These are phyloP conservation scores for Arabidopsis lyrata DNA, from an alignment of 441 rosid genomes.

Conservation along the genomic window DNA sequence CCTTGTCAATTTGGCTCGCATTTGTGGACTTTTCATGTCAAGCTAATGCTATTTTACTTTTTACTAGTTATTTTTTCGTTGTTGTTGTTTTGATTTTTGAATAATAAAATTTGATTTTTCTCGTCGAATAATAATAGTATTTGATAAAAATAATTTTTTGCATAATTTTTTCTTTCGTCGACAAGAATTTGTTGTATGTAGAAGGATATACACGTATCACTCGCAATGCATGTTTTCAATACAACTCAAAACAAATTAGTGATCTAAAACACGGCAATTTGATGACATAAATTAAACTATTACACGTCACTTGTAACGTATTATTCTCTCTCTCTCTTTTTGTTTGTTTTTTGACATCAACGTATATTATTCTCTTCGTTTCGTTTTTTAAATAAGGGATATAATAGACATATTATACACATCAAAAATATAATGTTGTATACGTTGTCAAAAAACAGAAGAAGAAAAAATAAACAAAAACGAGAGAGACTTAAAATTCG, in stretches of 20 bases:
- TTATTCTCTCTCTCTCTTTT: too few species aligned
- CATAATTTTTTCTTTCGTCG: not conserved
- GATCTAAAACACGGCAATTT: constrained; percentile 32
- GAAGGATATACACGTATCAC: constrained; percentile 25
- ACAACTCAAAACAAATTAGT: constrained; percentile 12
- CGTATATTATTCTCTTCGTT: not conserved
- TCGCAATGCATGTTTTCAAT: constrained; percentile 31
- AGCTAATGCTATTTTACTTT: too few species aligned
- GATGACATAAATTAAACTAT: constrained; percentile 14
- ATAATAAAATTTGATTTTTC: too few species aligned
- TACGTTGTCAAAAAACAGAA: too few species aligned
- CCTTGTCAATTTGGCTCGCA: too few species aligned
- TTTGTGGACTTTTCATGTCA: too few species aligned
- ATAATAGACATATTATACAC: not conserved
- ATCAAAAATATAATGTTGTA: not conserved
- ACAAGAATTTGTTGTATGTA: not conserved
- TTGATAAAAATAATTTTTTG: not conserved
- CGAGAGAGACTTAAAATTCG: too few species aligned
- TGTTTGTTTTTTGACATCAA: too few species aligned
- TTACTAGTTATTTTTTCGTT: too few species aligned
- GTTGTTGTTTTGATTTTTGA: too few species aligned
- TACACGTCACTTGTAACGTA: constrained; percentile 34
- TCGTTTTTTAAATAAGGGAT: not conserved
- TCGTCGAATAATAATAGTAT: too few species aligned
- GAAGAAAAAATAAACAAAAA: too few species aligned